A percentile compares a stretch with the other conserved stretches of the same genome.
Conservation (phyloP, 805 yeast genomes). For the Lachancea dasiensis region DNA sequence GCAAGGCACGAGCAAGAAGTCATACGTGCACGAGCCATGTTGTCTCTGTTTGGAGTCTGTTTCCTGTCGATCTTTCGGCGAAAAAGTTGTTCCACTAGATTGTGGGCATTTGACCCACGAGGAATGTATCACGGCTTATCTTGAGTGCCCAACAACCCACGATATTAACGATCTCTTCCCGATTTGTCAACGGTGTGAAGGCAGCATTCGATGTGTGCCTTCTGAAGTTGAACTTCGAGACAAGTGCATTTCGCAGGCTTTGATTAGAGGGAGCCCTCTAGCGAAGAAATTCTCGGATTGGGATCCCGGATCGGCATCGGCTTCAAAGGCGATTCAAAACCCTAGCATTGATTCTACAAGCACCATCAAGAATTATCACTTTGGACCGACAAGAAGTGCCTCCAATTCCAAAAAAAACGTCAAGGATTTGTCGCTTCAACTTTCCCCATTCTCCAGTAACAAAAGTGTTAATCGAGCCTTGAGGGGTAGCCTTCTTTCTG, state of each 20-base stretch:
- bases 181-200: slow-evolving; percentile 20
- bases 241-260: slow-evolving; percentile 21
- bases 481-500: slow-evolving; percentile 13
- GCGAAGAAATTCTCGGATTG: background rate
- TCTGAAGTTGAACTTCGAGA: slow-evolving; percentile 24
- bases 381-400: background rate
- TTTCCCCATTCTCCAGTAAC: slow-evolving; percentile 4
- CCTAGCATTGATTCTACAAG: background rate
- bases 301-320: background rate
- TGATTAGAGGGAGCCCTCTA: slow-evolving; percentile 4
- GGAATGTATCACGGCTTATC: slow-evolving; percentile 44
- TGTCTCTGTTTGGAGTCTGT: slow-evolving; percentile 48
- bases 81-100: slow-evolving; percentile 40
- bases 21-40: slow-evolving; percentile 25
- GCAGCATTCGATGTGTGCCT: slow-evolving; percentile 25
- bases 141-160: slow-evolving; percentile 21
- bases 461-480: background rate
- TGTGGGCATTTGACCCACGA: slow-evolving; percentile 57
- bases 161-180: slow-evolving; percentile 27
- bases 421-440: slow-evolving; percentile 6
- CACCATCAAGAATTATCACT: background rate
- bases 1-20: slow-evolving; percentile 17
- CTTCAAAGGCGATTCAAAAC: background rate
- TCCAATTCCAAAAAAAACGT: slow-evolving; percentile 7
- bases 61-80: slow-evolving; percentile 39